Evolutionary conservation across 371 early-diverging fungal genomes (phyloP).

Genomic region (Funneliformis caledonium): DNA sequence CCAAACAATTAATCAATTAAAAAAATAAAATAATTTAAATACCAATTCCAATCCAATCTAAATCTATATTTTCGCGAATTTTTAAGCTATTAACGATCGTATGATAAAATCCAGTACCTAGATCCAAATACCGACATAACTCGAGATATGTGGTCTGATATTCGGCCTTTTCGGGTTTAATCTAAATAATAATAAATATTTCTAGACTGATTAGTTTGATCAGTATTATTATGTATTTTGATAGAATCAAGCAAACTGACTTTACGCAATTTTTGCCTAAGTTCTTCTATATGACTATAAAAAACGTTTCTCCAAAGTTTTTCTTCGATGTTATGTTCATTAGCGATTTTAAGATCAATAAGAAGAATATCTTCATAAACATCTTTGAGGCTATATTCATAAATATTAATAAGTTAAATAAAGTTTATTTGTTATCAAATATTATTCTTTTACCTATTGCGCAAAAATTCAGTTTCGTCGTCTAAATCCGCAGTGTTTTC

Average conservation of each 20-base stretch:
- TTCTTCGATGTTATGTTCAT: constrained; percentile 42
- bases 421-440: neutral
- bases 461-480: constrained; percentile 36
- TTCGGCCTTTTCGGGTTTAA: constrained; percentile 21
- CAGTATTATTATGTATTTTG: neutral
- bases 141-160: constrained; percentile 33
- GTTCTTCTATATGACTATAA: constrained; percentile 41
- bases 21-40: neutral
- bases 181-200: neutral
- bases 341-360: constrained; percentile 37
- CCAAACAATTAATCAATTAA: neutral
- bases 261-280: constrained; percentile 37
- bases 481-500: constrained; percentile 17
- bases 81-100: constrained; percentile 33
- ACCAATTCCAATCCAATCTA: constrained; percentile 36
- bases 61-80: constrained; percentile 34
- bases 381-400: constrained; percentile 33
- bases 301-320: constrained; percentile 43
- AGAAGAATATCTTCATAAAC: constrained; percentile 38
- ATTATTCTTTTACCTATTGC: constrained; percentile 22
- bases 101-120: constrained; percentile 41
- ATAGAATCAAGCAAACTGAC: constrained; percentile 8
- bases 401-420: neutral
- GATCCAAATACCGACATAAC: constrained; percentile 39
- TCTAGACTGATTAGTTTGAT: neutral